A percentile compares a stretch with the other conserved stretches of the same genome.
Evolutionary conservation across 2,329 filamentous ascomycete genomes (phyloP).

Genomic region (Fusarium armeniacum): DNA sequence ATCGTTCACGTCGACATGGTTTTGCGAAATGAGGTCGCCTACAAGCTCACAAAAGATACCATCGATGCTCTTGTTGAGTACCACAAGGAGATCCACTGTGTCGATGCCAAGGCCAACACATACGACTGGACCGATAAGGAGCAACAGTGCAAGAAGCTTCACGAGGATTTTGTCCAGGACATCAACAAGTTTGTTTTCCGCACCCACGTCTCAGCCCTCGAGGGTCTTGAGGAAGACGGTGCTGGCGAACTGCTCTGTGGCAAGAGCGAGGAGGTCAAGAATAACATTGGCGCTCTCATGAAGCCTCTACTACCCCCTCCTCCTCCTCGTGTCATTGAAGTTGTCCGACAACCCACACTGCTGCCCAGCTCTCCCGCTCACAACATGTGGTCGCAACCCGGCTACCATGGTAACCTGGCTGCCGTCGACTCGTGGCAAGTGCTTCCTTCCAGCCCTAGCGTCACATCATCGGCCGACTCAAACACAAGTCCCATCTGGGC

Average conservation of each 20-base stretch:
- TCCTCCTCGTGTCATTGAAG: slow-evolving; percentile 89
- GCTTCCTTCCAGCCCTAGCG: slow-evolving; percentile 87
- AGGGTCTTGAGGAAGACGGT: slow-evolving; percentile 96
- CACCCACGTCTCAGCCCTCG: slow-evolving; percentile 87
- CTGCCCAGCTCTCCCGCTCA: slow-evolving; percentile 85
- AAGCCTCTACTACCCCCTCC: slow-evolving; percentile 88
- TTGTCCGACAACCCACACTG: slow-evolving; percentile 86
- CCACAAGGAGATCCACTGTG: slow-evolving; percentile 94
- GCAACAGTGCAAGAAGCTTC: slow-evolving; percentile 94
- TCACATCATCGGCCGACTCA: slow-evolving; percentile 80
- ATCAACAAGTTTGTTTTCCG: slow-evolving; percentile 98
- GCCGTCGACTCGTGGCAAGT: slow-evolving; percentile 90
- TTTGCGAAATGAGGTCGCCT: slow-evolving; percentile 95
- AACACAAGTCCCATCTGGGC: slow-evolving; percentile 81
- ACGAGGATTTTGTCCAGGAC: slow-evolving; percentile 95
- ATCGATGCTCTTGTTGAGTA: slow-evolving; percentile 95
- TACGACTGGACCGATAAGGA: slow-evolving; percentile 98
- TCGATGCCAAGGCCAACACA: slow-evolving; percentile 88
- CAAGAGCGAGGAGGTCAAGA: slow-evolving; percentile 94
- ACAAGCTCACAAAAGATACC: slow-evolving; percentile 94
- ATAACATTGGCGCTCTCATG: slow-evolving; percentile 85
- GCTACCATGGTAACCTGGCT: slow-evolving; percentile 74
- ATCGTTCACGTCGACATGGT: slow-evolving; percentile 99
- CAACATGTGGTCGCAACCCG: slow-evolving; percentile 84
- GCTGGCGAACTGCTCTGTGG: slow-evolving; percentile 92